Base-by-base conservation (phyloP, 129 eudicot species). In the Saposhnikovia divaricata region DNA sequence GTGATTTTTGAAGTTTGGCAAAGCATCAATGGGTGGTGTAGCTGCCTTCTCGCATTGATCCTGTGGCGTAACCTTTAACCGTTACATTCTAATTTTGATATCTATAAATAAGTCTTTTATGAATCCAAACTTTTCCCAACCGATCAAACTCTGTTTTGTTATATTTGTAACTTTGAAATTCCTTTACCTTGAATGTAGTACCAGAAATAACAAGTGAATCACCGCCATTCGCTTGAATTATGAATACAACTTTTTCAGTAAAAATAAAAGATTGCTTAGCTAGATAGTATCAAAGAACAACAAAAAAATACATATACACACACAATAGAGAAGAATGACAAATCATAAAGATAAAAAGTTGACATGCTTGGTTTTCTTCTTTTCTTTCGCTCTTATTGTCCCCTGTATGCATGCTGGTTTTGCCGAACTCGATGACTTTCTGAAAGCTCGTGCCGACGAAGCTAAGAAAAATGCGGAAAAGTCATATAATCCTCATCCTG, bases 401-500 rank as follows among this genome's bases (percentile, higher is more conserved):
- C 90, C 85, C 2, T 5, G 27, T 19, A 85, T 79, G 44, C 45
- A 46, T 61, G 53, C 48, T 8, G n/a, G 34, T 43, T 16, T 69
- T 23, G 81, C 18, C 4, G 73, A 82, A 72, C 15, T 78, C 21
- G 90, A 89, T 68, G 63, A 78, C 57, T 89, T 82, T 75, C 72
- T 82, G 72, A 3, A 45, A 40, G 65, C 43, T 38, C 85, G 88
- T 1, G 86, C 81, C 14, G 19, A 66, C 23, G 75, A 86, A 18
- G 89, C 93, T 70, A 78, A 75, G 44, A 55, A 50, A 73, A 45
- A 16, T 1, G 81, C 81, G 31, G 34, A 50, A 23, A 71, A 73
- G 65, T 82, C 93, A 0, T 89, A 85, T 44, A 76, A 81, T 44
- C 90, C 86, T 55, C 28, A 87, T 37, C 93, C 93, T 28, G 82